Base-by-base conservation (phyloP, 2,329 filamentous ascomycete genomes). In the Juglanconis juglandina region DNA sequence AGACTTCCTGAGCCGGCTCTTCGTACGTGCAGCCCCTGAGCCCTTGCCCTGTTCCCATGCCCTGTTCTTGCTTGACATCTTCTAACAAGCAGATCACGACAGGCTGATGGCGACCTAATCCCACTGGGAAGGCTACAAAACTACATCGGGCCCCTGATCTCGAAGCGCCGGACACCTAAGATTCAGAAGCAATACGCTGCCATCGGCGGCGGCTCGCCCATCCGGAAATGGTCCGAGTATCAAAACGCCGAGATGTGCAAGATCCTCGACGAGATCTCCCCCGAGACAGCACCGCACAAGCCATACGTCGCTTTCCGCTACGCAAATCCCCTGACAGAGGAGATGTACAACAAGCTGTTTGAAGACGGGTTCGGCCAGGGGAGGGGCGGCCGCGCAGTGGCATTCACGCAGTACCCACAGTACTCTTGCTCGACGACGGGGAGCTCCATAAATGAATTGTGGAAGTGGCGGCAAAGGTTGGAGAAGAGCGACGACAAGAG, bases 371-470 rank as follows among this genome's bases (percentile, higher is more conserved):
- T 98, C 71, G 94, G 93, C 10, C 86, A 87, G 56, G 93, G 94
- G 4, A 91, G 87, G 63, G 93, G 93, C n/a, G 94, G 94, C 3
- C 85, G 95, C 61, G 95, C 96, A 1, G 92, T 99, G 4, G 95
- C 95, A 1, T 99, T 99, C 71, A 97, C 94, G 34, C 95, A 99
- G 75, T 99, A 99, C 69, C 95, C 95, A 2, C 95, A 99, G 73
- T 99, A 99, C 76, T 96, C 92, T 24, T 99, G 96, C 78, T 96
- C 92, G 24, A 99, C 95, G 1, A 99, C 95, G 0, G 95, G 95
- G 30, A 96, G 92, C 74, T 96, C 92, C 64, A 77, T 99, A 60
- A 99, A 99, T 70, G 95, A 99, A 77, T 78, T 99, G 41, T 99
- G 95, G 95, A 97, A 96, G 77, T 97, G 93, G 92, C 85, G 93